phyloP scores from a whole-genome alignment of 495 filamentous ascomycete species.

The Amorphotheca resinae region DNA sequence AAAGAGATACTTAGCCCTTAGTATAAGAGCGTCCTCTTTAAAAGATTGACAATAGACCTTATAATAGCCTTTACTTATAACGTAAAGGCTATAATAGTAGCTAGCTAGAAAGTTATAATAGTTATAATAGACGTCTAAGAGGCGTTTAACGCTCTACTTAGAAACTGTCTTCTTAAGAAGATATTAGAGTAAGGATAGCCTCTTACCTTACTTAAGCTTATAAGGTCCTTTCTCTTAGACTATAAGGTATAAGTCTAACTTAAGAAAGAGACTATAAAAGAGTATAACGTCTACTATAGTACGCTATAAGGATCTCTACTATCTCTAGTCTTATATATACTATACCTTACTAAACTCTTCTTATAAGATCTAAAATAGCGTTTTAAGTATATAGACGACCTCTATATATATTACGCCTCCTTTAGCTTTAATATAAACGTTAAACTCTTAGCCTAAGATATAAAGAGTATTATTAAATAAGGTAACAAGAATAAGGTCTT shows the following conservation, averaged over 20 bases:
- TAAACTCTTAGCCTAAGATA: background rate
- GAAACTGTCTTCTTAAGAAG: background rate
- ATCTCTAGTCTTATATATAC: constrained; percentile 1
- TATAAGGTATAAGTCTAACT: background rate
- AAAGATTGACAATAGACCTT: background rate
- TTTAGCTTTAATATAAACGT: background rate
- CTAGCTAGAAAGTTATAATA: background rate
- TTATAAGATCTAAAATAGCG: background rate
- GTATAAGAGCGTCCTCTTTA: background rate
- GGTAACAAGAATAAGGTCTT: background rate
- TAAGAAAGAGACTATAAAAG: background rate
- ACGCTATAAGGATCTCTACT: background rate
- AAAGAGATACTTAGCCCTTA: background rate
- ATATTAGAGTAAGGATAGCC: background rate
- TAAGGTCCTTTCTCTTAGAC: background rate
- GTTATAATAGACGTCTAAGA: background rate
- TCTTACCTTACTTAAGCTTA: background rate
- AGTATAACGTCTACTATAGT: background rate
- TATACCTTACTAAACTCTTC: background rate
- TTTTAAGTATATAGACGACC: background rate
- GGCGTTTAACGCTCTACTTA: background rate
- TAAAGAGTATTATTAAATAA: background rate
- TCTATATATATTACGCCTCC: background rate
- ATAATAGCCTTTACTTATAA: background rate
- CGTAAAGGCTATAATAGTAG: background rate